Base-by-base conservation (phyloP, 768 basidiomycete species). In the Brasilioporus rufonigricans region DNA sequence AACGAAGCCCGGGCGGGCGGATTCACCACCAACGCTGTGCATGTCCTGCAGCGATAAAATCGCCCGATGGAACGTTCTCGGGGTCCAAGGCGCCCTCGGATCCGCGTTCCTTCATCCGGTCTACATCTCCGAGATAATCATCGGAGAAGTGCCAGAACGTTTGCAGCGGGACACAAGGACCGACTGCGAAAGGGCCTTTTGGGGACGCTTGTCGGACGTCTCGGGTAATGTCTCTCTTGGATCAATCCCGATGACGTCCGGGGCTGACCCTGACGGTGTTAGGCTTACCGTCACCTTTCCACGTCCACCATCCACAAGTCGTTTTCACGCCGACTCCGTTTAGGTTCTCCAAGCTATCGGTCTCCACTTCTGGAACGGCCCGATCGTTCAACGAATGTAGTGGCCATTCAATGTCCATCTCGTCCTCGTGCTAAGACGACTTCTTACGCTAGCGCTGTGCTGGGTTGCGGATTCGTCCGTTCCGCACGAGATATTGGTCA, bases 41-140 rank as follows among this genome's bases (percentile, higher is more conserved):
- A 91, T 97, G 86, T 92, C 93, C 0, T 98, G 95, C 72, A 92
- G 89, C 60, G 95, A 98, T 68, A 98, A 98, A 71, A 87, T 98
- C 39, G 92, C 93, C 0, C 73, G 80, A 5, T 98, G 94, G 93
- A 84, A 79, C 51, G 80, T 87, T 0, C 74, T 93, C 4, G 95
- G 95, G 0, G 76, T 96, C 24, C 93, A 96, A 65, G 95, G 96
- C 4, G 87, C 90, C 2, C 73, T 97, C 45, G 81, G 81, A 3
- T 78, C 85, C 6, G 71, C 56, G 16, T 75, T 80, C 57, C 72
- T 84, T 38, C 62, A 60, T 4, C 89, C 90, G 0, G 52, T 95
- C 8, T 92, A 92, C 64, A 70, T 95, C 21, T 69, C 73, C 40
- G 64, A 68, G 24, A 71, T 98, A 18, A 73, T 93, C 50, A 75